Evolutionary conservation across 768 basidiomycete species (phyloP).

Genomic region (Hysterangium stoloniferum): DNA sequence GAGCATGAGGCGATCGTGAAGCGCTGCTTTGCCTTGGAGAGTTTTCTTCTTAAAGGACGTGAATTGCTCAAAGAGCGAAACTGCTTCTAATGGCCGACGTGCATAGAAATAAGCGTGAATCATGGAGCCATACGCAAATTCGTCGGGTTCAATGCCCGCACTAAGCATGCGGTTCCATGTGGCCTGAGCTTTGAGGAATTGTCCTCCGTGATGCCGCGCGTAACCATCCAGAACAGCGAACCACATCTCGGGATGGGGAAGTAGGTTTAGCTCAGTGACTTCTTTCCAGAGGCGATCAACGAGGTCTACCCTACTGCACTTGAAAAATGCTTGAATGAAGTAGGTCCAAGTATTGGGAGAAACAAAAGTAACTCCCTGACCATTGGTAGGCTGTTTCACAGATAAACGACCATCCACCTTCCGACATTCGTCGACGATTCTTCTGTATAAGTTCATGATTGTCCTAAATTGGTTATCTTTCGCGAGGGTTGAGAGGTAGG

Average conservation of each 20-base stretch:
- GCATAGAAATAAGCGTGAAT: conserved; percentile 53
- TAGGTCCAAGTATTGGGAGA: conserved; percentile 54
- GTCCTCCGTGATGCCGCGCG: conserved; percentile 35
- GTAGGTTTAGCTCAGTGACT: conserved; percentile 40
- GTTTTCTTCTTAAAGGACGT: conserved; percentile 26
- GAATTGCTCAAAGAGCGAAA: conserved; percentile 45
- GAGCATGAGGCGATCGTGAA: conserved; percentile 29
- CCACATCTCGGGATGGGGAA: conserved; percentile 57
- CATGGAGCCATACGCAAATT: conserved; percentile 60
- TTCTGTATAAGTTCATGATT: conserved; percentile 37
- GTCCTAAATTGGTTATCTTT: conserved; percentile 15
- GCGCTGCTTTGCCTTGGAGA: conserved; percentile 22
- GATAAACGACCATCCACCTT: conserved; percentile 42
- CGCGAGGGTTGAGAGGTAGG: conserved; percentile 42
- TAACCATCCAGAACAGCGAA: conserved; percentile 63
- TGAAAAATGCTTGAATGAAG: conserved; percentile 60
- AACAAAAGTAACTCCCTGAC: conserved; percentile 33
- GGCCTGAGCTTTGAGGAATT: conserved; percentile 43
- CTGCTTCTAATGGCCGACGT: conserved; percentile 42
- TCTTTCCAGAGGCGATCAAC: conserved; percentile 66
- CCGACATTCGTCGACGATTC: conserved; percentile 45
- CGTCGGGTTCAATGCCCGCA: conserved; percentile 50
- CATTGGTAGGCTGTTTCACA: conserved; percentile 23
- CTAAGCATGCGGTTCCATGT: conserved; percentile 59
- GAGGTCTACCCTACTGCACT: conserved; percentile 43